Conservation (phyloP, 2,329 filamentous ascomycete species). For the Tothia fuscella region DNA sequence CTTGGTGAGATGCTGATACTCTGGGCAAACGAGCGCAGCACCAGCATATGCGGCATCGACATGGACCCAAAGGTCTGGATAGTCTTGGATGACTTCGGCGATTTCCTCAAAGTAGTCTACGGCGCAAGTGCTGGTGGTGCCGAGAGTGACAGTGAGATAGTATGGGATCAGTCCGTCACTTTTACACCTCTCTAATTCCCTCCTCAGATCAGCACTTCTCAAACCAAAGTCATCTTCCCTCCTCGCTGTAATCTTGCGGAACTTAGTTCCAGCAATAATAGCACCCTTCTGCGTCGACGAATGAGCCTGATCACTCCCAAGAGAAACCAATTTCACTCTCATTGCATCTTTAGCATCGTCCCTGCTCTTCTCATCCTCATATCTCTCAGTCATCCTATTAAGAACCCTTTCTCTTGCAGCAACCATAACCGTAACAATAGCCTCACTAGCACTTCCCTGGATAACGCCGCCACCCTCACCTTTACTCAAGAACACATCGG, state of each 20-base stretch:
- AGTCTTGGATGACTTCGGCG: conserved; percentile 40
- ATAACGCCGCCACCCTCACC: conserved; percentile 83
- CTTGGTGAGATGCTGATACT: conserved; percentile 58
- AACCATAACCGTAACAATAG: conserved; percentile 74
- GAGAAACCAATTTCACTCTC: conserved; percentile 61
- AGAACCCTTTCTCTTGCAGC: conserved; percentile 61
- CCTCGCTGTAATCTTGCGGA: conserved; percentile 52
- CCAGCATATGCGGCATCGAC: conserved; percentile 91
- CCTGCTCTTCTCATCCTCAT: conserved; percentile 38
- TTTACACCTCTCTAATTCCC: conserved; percentile 52
- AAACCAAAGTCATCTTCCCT: conserved; percentile 57
- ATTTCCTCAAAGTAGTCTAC: conserved; percentile 71
- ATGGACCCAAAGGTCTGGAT: conserved; percentile 71
- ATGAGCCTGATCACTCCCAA: conserved; percentile 71
- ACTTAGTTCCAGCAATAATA: conserved; percentile 74
- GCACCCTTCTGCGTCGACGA: conserved; percentile 80
- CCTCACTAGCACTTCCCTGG: conserved; percentile 81
- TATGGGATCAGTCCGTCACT: conserved; percentile 68
- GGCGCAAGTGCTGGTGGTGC: conserved; percentile 80
- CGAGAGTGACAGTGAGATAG: conserved; percentile 72
- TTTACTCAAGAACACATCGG: conserved; percentile 60
- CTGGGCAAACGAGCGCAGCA: conserved; percentile 67
- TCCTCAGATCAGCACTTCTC: conserved; percentile 50
- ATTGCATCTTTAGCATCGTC: conserved; percentile 59
- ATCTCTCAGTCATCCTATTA: not conserved